Evolutionary conservation across 1,139 yeast species (phyloP), one percentile per base, ranked within the genome.

Genomic region (Kodamaea fungicola): DNA sequence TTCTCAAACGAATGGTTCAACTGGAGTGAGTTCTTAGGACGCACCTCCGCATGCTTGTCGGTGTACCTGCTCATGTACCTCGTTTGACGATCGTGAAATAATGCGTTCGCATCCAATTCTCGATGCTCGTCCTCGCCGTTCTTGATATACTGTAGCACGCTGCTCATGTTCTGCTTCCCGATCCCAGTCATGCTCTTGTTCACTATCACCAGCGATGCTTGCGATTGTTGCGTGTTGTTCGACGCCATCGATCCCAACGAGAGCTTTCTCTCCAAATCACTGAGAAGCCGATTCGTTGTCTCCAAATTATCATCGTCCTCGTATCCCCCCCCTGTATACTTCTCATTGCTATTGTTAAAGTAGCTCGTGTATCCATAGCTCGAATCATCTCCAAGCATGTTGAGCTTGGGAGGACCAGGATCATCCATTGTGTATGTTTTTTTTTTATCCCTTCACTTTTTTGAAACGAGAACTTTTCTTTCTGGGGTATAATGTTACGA

Each of bases 31-130:
- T 9, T 24, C 10, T 9, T 24, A 5, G 19, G 19, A 16, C 19
- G 19, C 19, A 16, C 19, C 19, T 16, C 19, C 19, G 19, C 19
- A 16, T 16, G 19, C 19, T 16, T 16, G 19, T 16, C 19, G 4
- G 12, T 12, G 13, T 27, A 27, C 16, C 16, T 58, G 19, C 71
- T 62, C 43, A 62, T 51, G 38, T 62, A 61, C 42, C 52, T 54
- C 31, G 50, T 47, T 45, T 64, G 67, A 35, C 74, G 55, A 36
- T 68, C 70, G 9, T 61, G 55, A 42, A 53, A 70, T 33, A 70
- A 50, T 28, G 61, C 67, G 45, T 65, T 60, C 22, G 73, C 57
- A 41, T 64, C 55, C 37, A 65, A 62, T 29, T 50, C 52, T 33
- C 49, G 45, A 13, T 47, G 43, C 33, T 53, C 51, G 32, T 43